These are phyloP conservation scores for Breviolum minutum DNA, from an alignment of 73 alveolate genomes.

Conservation along the genomic window DNA sequence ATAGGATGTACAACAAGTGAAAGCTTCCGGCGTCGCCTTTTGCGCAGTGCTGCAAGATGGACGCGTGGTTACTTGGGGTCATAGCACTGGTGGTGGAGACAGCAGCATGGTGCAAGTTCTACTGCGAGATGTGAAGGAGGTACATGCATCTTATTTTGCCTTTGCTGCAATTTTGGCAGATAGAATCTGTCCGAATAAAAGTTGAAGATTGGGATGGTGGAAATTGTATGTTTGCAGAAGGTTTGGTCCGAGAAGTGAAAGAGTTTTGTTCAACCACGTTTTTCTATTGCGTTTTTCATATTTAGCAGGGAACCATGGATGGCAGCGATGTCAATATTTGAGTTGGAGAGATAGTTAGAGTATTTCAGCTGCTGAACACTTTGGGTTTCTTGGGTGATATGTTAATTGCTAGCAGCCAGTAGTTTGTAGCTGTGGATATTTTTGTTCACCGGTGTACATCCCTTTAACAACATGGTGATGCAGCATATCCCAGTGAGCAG, in stretches of 20 bases:
- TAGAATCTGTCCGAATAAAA: neutral
- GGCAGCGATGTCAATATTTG: neutral
- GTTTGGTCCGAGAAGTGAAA: too few relatives aligned
- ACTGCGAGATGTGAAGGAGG: conserved; percentile 2
- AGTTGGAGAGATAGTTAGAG: too few relatives aligned
- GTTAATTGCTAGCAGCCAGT: too few relatives aligned
- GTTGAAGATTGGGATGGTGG: neutral
- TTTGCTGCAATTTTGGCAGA: conserved; percentile 16
- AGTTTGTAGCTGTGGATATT: too few relatives aligned
- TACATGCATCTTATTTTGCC: neutral
- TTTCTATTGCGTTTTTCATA: neutral
- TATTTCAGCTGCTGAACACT: too few relatives aligned
- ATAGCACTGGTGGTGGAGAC: neutral
- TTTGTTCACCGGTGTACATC: too few relatives aligned
- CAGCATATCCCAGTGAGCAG: too few relatives aligned
- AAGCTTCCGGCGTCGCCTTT: neutral
- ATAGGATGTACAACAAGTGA: conserved; percentile 2
- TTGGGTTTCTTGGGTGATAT: too few relatives aligned
- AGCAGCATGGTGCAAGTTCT: conserved; percentile 3
- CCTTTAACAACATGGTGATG: too few relatives aligned
- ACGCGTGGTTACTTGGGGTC: neutral
- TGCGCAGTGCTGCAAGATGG: conserved; percentile 6
- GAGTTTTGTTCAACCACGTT: too few relatives aligned
- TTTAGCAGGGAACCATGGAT: neutral
- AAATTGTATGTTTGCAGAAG: too few relatives aligned